Conservation (phyloP, 1,284 basidiomycete genomes). For the Tranzscheliella williamsii region DNA sequence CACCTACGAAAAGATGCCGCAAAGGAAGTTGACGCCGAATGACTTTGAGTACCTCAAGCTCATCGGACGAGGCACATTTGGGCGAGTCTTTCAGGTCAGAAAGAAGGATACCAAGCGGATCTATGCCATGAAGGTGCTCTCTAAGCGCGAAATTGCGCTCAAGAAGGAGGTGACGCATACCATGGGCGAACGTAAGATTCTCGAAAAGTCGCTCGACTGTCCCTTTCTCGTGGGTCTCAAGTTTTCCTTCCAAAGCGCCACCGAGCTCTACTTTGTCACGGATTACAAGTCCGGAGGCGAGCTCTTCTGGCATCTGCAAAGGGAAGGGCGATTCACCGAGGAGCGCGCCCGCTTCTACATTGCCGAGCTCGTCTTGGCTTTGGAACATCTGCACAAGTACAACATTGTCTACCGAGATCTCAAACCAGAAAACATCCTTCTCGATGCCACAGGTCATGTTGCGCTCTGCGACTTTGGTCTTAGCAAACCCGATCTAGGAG, state of each 20-base stretch:
- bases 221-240: conserved; percentile 98
- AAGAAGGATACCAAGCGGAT: conserved; percentile 97
- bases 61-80: conserved; percentile 97
- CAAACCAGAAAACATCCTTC: conserved; percentile 94
- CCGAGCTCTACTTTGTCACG: conserved; percentile 93
- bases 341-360: conserved; percentile 92
- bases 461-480: conserved; percentile 97
- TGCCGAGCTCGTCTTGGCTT: conserved; percentile 87
- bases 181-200: conserved; percentile 97
- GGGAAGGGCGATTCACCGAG: conserved; percentile 95
- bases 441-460: conserved; percentile 97
- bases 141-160: conserved; percentile 96
- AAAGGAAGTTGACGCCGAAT: conserved; percentile 60
- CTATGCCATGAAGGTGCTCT: conserved; percentile 99
- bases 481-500: conserved; percentile 89
- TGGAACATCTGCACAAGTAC: conserved; percentile 95
- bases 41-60: conserved; percentile 99
- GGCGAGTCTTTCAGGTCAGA: conserved; percentile 94
- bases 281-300: conserved; percentile 99
- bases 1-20: conserved; percentile 71
- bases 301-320: conserved; percentile 91
- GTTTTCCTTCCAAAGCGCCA: conserved; percentile 96
- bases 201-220: conserved; percentile 88
- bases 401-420: conserved; percentile 98
- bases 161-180: conserved; percentile 99